These are phyloP conservation scores for Alternaria sp. DNA, from an alignment of 2,329 filamentous ascomycete species.

Conservation along the genomic window DNA sequence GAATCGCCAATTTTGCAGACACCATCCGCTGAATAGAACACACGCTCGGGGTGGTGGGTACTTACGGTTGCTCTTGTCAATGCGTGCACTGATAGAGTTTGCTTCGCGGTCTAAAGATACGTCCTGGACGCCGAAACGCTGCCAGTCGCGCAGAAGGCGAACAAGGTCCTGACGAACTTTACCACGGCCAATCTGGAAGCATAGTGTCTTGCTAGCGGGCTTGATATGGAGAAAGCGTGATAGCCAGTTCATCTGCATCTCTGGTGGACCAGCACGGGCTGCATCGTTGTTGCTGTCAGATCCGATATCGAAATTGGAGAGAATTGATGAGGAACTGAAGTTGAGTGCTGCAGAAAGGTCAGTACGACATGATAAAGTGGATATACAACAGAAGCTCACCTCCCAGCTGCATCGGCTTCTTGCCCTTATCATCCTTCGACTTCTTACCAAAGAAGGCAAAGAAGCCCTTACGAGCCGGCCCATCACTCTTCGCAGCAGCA, in stretches of 20 bases:
- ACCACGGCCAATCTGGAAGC: constrained; percentile 75
- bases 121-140: constrained; percentile 79
- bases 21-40: constrained; percentile 31
- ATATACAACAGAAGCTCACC: constrained; percentile 48
- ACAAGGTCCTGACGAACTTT: constrained; percentile 80
- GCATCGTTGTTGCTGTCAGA: constrained; percentile 52
- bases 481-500: constrained; percentile 51
- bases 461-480: constrained; percentile 53
- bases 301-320: constrained; percentile 49
- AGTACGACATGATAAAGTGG: constrained; percentile 24
- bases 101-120: constrained; percentile 80
- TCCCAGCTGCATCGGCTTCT: constrained; percentile 43
- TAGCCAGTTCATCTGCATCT: constrained; percentile 77
- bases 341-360: constrained; percentile 31
- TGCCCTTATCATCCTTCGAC: constrained; percentile 52
- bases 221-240: constrained; percentile 89
- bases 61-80: constrained; percentile 82
- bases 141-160: constrained; percentile 79
- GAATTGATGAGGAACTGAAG: constrained; percentile 43
- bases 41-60: constrained; percentile 27
- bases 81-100: constrained; percentile 80
- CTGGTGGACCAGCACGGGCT: constrained; percentile 38
- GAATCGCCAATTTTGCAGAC: constrained; percentile 25
- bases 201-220: constrained; percentile 77
- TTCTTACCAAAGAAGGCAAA: constrained; percentile 64